A percentile compares a stretch with the other conserved stretches of the same genome.
Evolutionary conservation across 495 filamentous ascomycete genomes (phyloP).

Genomic region (Oidiodendron maius): DNA sequence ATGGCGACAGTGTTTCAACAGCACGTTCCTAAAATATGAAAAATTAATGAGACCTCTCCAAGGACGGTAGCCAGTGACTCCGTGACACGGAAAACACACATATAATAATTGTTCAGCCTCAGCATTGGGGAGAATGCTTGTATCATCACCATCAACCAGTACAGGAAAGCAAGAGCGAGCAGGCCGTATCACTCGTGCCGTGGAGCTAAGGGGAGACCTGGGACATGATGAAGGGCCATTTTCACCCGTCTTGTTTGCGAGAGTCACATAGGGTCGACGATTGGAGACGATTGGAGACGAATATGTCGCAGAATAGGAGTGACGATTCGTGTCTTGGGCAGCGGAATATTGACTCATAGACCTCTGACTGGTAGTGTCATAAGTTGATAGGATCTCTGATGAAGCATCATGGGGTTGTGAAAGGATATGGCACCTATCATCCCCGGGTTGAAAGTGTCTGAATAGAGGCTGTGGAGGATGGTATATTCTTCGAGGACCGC

Average conservation of each 20-base stretch:
- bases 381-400: slow-evolving; percentile 42
- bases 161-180: slow-evolving; percentile 60
- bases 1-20: slow-evolving; percentile 36
- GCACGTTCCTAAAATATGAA: slow-evolving; percentile 30
- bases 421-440: slow-evolving; percentile 29
- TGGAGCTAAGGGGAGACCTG: slow-evolving; percentile 58
- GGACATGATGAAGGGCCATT: slow-evolving; percentile 39
- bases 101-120: slow-evolving; percentile 40
- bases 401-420: slow-evolving; percentile 34
- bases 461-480: slow-evolving; percentile 15
- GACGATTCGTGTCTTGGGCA: slow-evolving; percentile 39
- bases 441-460: slow-evolving; percentile 13
- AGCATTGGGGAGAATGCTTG: slow-evolving; percentile 45
- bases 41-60: neutral
- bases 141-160: slow-evolving; percentile 40
- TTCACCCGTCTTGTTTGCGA: slow-evolving; percentile 33
- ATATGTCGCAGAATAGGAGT: slow-evolving; percentile 47
- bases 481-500: slow-evolving; percentile 12
- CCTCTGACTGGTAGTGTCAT: slow-evolving; percentile 37
- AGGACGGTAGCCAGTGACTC: too few species aligned
- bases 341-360: slow-evolving; percentile 34
- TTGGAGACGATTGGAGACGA: slow-evolving; percentile 43
- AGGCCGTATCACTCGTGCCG: slow-evolving; percentile 57
- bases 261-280: slow-evolving; percentile 46
- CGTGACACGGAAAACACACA: slow-evolving; percentile 34